These are phyloP conservation scores for Nissolia schottii DNA, from an alignment of 306 rosid species.

Conservation along the genomic window DNA sequence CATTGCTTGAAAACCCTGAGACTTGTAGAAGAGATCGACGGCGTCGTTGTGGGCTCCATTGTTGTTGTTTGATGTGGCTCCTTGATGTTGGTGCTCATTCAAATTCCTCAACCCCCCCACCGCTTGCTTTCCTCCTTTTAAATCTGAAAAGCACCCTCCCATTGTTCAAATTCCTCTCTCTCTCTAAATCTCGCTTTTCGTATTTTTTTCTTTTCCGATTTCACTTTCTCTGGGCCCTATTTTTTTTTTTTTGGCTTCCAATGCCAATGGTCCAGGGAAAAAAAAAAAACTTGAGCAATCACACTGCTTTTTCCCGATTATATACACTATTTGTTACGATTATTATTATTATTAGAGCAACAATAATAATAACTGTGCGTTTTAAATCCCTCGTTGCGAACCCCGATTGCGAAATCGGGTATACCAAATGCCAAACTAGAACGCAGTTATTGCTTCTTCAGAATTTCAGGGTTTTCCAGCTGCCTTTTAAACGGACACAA, in stretches of 20 bases:
- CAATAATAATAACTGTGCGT: too few relatives aligned
- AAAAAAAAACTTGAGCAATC: too few relatives aligned
- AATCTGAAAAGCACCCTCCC: conserved; percentile 75
- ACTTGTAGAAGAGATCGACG: conserved; percentile 51
- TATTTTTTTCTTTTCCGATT: background rate
- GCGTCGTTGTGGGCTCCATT: conserved; percentile 53
- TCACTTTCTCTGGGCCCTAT: background rate
- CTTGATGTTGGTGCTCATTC: background rate
- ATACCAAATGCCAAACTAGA: too few relatives aligned
- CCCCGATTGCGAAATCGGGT: too few relatives aligned
- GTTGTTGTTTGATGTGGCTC: background rate
- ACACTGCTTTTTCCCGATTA: too few relatives aligned
- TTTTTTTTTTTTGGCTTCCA: background rate
- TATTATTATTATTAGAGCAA: too few relatives aligned
- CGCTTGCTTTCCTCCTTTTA: conserved; percentile 52
- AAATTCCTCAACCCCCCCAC: conserved; percentile 36
- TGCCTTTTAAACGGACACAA: too few relatives aligned
- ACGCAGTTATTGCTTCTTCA: too few relatives aligned
- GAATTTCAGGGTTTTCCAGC: too few relatives aligned
- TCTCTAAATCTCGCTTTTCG: background rate
- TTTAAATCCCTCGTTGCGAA: too few relatives aligned
- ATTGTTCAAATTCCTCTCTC: background rate
- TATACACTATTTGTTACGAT: too few relatives aligned
- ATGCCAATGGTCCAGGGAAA: background rate
- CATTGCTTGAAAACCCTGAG: conserved; percentile 41